Conservation (phyloP, 768 basidiomycete genomes). For the Pleurotus tuoliensis region DNA sequence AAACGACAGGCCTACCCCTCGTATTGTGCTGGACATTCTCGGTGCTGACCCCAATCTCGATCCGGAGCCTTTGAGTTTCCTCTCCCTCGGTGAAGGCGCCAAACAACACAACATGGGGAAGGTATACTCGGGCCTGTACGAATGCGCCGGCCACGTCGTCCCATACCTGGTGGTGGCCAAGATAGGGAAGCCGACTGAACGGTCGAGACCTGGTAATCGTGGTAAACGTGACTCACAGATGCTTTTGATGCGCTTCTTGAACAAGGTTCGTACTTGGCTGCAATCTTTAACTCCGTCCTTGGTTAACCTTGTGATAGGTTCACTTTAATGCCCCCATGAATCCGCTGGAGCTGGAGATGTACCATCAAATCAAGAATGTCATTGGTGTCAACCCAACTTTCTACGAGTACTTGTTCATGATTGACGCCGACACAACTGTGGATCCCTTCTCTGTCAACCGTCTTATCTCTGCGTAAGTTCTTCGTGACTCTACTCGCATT, state of each 20-base stretch:
- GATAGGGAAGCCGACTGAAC: conserved; percentile 92
- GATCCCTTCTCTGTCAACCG: conserved; percentile 85
- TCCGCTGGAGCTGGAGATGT: conserved; percentile 96
- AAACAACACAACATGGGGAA: conserved; percentile 99
- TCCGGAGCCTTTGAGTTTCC: conserved; percentile 92
- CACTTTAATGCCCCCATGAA: conserved; percentile 97
- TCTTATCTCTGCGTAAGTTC: conserved; percentile 85
- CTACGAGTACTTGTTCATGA: conserved; percentile 92
- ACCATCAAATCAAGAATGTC: conserved; percentile 99
- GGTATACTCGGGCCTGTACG: conserved; percentile 94
- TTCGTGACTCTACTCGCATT: background rate
- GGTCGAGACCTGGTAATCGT: conserved; percentile 90
- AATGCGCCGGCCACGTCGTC: conserved; percentile 91
- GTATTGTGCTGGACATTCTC: conserved; percentile 94
- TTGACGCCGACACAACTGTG: conserved; percentile 95
- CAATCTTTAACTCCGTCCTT: background rate
- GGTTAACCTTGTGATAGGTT: conserved; percentile 48
- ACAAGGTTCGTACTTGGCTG: conserved; percentile 57
- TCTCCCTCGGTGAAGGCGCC: conserved; percentile 89
- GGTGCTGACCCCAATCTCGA: conserved; percentile 91
- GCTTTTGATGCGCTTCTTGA: conserved; percentile 94
- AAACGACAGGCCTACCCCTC: conserved; percentile 93
- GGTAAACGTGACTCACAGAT: conserved; percentile 99
- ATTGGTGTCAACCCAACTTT: conserved; percentile 99
- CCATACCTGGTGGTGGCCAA: conserved; percentile 93